Percentiles rank a stretch among this genome's conserved stretches.
Conservation (phyloP, 352 stramenopile genomes). For the Thalassiosira sp. region DNA sequence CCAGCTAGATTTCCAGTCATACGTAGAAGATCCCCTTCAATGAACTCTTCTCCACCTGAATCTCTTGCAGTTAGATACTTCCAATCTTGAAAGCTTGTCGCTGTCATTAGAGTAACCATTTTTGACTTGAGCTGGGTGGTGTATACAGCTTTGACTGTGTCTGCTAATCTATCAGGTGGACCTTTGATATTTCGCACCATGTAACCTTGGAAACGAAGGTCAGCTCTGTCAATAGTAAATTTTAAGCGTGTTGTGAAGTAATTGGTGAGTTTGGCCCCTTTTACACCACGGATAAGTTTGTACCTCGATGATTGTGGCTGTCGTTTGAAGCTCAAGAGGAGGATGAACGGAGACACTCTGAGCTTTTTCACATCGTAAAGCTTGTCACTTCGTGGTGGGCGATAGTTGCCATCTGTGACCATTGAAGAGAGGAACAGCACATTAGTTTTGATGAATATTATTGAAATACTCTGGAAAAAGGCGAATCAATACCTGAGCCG, state of each 20-base stretch:
- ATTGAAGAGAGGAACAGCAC: slow-evolving; percentile 12
- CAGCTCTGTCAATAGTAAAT: slow-evolving; percentile 77
- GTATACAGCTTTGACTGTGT: slow-evolving; percentile 77
- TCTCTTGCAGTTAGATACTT: slow-evolving; percentile 76
- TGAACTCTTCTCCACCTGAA: slow-evolving; percentile 78
- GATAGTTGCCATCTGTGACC: slow-evolving; percentile 59
- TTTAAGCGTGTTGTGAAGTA: slow-evolving; percentile 81
- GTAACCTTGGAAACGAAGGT: slow-evolving; percentile 74
- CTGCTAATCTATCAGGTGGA: slow-evolving; percentile 72
- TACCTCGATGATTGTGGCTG: slow-evolving; percentile 73
- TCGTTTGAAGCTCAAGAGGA: slow-evolving; percentile 80
- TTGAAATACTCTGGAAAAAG: background rate
- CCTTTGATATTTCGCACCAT: slow-evolving; percentile 74
- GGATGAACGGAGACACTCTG: slow-evolving; percentile 75
- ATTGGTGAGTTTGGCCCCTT: slow-evolving; percentile 75
- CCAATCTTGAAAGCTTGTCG: slow-evolving; percentile 83
- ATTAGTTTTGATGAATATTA: background rate
- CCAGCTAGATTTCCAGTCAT: slow-evolving; percentile 82
- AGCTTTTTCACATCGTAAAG: slow-evolving; percentile 76
- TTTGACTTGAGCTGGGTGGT: slow-evolving; percentile 80
- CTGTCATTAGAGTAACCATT: slow-evolving; percentile 77
- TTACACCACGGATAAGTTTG: slow-evolving; percentile 48
- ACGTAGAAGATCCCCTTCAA: slow-evolving; percentile 81
- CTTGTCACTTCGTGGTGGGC: slow-evolving; percentile 68
- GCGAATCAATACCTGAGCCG: background rate